Percentiles rank a stretch among this genome's conserved stretches.
Conservation (phyloP, 768 basidiomycete species). For the Auricularia sp. region DNA sequence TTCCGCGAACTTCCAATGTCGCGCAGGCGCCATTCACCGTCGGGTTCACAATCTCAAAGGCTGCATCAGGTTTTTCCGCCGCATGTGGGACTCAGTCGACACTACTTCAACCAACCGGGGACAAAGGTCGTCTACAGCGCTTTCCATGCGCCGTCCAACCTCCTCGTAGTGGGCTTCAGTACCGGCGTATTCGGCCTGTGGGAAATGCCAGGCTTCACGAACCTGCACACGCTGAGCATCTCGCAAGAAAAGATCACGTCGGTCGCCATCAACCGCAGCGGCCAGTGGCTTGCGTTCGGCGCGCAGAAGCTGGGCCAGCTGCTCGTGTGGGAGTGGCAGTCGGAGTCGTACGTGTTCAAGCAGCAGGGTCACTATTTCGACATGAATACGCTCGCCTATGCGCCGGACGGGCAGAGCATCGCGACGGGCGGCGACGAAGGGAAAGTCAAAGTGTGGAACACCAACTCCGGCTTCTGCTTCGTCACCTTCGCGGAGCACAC, state of each 20-base stretch:
- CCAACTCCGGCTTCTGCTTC: conserved; percentile 91
- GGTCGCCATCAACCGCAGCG: conserved; percentile 82
- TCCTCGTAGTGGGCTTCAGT: conserved; percentile 90
- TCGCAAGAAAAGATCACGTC: conserved; percentile 97
- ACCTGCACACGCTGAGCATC: conserved; percentile 92
- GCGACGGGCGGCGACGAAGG: conserved; percentile 98
- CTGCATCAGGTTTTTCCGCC: too few species aligned
- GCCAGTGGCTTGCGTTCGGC: conserved; percentile 98
- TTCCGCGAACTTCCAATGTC: too few species aligned
- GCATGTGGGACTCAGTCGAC: conserved; percentile 25
- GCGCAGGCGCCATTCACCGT: too few species aligned
- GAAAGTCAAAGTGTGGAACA: conserved; percentile 97
- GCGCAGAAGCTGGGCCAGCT: conserved; percentile 91
- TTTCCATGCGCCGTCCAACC: conserved; percentile 72
- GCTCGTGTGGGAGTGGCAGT: conserved; percentile 99
- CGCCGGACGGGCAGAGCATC: conserved; percentile 87
- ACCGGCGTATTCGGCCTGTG: conserved; percentile 95
- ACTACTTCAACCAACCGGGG: conserved; percentile 85
- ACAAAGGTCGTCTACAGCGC: conserved; percentile 85
- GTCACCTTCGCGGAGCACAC: conserved; percentile 95
- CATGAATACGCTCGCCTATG: conserved; percentile 93
- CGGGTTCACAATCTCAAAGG: too few species aligned
- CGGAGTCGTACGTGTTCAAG: conserved; percentile 92
- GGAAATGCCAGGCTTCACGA: conserved; percentile 92
- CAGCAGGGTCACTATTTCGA: conserved; percentile 98